A percentile compares a stretch with the other conserved stretches of the same genome.
These are phyloP conservation scores for Cryptococcus sp. DNA, from an alignment of 1,284 basidiomycete species.

Conservation along the genomic window DNA sequence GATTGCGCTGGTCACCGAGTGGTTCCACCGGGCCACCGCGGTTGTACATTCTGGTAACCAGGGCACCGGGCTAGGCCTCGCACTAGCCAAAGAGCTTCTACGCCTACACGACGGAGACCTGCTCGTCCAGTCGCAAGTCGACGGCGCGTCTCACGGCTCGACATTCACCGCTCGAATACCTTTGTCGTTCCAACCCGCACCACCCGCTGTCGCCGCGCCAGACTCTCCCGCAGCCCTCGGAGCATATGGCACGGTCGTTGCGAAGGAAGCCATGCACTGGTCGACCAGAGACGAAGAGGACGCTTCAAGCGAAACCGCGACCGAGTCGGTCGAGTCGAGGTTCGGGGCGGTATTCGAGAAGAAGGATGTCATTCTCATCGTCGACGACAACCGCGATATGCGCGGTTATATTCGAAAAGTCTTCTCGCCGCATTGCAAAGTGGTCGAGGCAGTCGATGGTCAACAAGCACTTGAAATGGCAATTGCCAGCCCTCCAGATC, in stretches of 20 bases:
- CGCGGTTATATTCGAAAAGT: slow-evolving; percentile 33
- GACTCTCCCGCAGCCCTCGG: slow-evolving; percentile 12
- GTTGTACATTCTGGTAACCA: slow-evolving; percentile 21
- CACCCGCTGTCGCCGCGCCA: not conserved
- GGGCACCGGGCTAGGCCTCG: slow-evolving; percentile 20
- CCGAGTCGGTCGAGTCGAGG: not conserved
- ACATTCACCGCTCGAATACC: slow-evolving; percentile 26
- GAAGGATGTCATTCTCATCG: slow-evolving; percentile 30
- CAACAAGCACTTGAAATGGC: slow-evolving; percentile 43
- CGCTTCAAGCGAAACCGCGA: not conserved
- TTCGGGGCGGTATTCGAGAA: slow-evolving; percentile 21
- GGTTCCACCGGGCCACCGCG: slow-evolving; percentile 23
- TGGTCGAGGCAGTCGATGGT: slow-evolving; percentile 44
- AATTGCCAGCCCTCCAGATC: slow-evolving; percentile 15
- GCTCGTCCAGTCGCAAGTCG: slow-evolving; percentile 27
- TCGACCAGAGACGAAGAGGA: not conserved
- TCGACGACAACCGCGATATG: slow-evolving; percentile 36
- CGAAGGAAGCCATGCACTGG: slow-evolving; percentile 19
- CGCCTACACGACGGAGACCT: slow-evolving; percentile 47
- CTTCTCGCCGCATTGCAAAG: slow-evolving; percentile 40
- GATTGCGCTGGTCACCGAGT: slow-evolving; percentile 13
- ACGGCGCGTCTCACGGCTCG: slow-evolving; percentile 30
- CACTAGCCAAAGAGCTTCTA: slow-evolving; percentile 36
- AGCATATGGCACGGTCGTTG: slow-evolving; percentile 18
- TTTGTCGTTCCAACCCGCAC: not conserved